phyloP scores from a whole-genome alignment of 139 green algal genomes.

The Chlorella ohadii region DNA sequence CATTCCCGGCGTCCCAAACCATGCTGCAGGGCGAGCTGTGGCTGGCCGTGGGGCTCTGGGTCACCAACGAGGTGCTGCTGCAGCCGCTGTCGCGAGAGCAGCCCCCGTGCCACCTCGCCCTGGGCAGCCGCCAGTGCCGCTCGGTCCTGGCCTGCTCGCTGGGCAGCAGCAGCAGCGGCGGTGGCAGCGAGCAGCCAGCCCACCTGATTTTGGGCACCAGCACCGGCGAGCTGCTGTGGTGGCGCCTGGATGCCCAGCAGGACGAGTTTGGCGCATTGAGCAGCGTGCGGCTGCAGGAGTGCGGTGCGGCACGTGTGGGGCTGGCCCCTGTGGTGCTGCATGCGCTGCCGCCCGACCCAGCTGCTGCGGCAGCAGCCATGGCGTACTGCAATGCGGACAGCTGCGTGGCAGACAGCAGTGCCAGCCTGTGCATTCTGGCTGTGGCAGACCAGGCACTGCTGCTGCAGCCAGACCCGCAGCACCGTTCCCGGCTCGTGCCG shows the following conservation, averaged over 20 bases:
- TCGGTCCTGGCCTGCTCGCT: not conserved
- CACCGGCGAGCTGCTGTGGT: slow-evolving; percentile 32
- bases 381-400: not conserved
- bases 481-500: not conserved
- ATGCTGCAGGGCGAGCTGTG: slow-evolving; percentile 9
- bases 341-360: not conserved
- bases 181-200: not conserved
- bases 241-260: not conserved
- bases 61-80: slow-evolving; percentile 26
- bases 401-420: not conserved
- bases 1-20: too few relatives aligned
- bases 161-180: not conserved
- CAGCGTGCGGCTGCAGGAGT: not conserved
- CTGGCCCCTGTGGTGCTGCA: slow-evolving; percentile 20
- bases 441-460: slow-evolving; percentile 21
- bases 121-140: not conserved
- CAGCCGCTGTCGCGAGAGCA: slow-evolving; percentile 18
- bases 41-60: slow-evolving; percentile 19
- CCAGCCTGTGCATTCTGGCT: not conserved
- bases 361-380: not conserved
- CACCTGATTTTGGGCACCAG: slow-evolving; percentile 19
- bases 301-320: slow-evolving; percentile 12
- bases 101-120: not conserved
- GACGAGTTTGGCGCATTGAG: not conserved
- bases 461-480: not conserved